Percentiles rank a stretch among this genome's conserved stretches.
phyloP scores from a whole-genome alignment of 164 flowering plant species.

The Aristolochia californica region DNA sequence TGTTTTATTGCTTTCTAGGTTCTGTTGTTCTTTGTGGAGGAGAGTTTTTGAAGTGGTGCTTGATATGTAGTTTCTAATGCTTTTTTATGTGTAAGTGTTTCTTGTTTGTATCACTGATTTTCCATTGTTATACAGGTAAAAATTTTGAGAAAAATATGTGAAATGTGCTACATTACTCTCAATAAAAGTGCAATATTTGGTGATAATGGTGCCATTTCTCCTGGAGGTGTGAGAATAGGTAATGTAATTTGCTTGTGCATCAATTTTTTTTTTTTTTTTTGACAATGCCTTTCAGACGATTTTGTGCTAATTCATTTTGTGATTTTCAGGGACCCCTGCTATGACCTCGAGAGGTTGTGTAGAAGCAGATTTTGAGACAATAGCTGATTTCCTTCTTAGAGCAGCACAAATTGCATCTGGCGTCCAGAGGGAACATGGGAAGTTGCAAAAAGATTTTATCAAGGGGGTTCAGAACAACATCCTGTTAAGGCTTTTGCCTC shows the following conservation, averaged over 20 bases:
- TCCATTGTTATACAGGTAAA: slow-evolving; percentile 33
- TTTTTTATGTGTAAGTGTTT: not conserved
- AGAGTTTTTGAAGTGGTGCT: not conserved
- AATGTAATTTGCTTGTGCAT: slow-evolving; percentile 11
- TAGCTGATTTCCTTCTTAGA: slow-evolving; percentile 68
- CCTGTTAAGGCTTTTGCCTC: slow-evolving; percentile 46
- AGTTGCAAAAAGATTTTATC: slow-evolving; percentile 43
- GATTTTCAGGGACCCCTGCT: slow-evolving; percentile 67
- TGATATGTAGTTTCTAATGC: no score
- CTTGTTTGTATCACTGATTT: not conserved
- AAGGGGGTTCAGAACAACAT: slow-evolving; percentile 56
- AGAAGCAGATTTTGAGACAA: slow-evolving; percentile 75
- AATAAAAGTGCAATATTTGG: slow-evolving; percentile 75
- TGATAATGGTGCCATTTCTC: slow-evolving; percentile 63
- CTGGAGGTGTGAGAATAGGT: slow-evolving; percentile 92
- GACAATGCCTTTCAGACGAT: not conserved
- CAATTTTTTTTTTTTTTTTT: not conserved
- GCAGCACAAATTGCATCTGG: slow-evolving; percentile 60
- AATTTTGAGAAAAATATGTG: slow-evolving; percentile 77
- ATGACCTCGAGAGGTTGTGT: slow-evolving; percentile 92
- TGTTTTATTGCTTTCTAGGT: not conserved
- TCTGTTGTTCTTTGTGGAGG: not conserved
- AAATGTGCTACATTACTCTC: slow-evolving; percentile 66
- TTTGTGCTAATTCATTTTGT: not conserved
- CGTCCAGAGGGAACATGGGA: slow-evolving; percentile 62